These are phyloP conservation scores for Hysterangium stoloniferum DNA, from an alignment of 768 basidiomycete genomes.

Conservation along the genomic window DNA sequence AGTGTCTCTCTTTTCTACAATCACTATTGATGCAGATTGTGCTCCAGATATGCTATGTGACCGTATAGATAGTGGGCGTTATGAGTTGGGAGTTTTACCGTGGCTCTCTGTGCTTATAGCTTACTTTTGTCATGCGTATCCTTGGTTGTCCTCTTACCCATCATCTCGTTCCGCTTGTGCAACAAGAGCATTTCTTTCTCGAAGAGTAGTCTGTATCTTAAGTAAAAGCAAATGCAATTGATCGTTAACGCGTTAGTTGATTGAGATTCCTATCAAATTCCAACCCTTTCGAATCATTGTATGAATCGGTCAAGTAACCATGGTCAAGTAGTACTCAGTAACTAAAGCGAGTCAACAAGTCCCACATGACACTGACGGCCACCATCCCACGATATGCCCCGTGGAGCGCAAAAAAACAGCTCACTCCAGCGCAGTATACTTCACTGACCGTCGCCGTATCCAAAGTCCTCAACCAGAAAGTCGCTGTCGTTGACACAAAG, in stretches of 20 bases:
- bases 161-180: constrained; percentile 4
- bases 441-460: neutral
- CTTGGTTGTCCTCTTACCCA: constrained; percentile 7
- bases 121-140: constrained; percentile 4
- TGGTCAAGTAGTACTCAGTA: neutral
- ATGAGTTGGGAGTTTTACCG: neutral
- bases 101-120: constrained; percentile 7
- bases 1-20: constrained; percentile 21
- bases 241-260: too few species aligned
- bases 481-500: neutral
- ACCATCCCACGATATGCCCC: constrained; percentile 7
- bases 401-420: neutral
- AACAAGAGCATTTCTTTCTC: constrained; percentile 8
- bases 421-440: neutral
- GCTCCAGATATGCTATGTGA: constrained; percentile 43
- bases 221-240: too few species aligned
- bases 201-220: too few species aligned
- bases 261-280: neutral
- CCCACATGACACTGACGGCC: neutral
- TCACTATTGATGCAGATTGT: constrained; percentile 10
- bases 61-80: constrained; percentile 3
- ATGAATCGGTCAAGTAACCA: neutral
- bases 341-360: neutral
- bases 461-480: neutral
- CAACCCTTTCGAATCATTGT: neutral